Evolutionary conservation across 495 filamentous ascomycete genomes (phyloP).

Genomic region (Penicillium simplicissimum): DNA sequence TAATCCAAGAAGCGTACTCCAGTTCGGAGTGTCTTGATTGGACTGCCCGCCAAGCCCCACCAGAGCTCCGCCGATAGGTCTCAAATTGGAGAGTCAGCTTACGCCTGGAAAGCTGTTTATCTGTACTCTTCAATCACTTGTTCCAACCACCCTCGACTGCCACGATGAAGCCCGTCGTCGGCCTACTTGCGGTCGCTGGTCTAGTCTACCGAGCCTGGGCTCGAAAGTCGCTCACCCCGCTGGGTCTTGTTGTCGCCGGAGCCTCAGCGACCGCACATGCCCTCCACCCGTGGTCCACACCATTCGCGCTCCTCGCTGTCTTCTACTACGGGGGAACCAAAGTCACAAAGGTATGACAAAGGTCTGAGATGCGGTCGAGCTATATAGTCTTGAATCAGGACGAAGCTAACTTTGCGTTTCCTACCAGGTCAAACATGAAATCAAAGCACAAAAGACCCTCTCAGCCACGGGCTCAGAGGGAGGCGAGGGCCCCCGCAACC

Average conservation of each 20-base stretch:
- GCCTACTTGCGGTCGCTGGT: conserved; percentile 60
- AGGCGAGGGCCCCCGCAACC: conserved; percentile 78
- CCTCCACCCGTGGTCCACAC: conserved; percentile 86
- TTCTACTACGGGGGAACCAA: conserved; percentile 86
- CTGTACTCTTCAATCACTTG: background rate
- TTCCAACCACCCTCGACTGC: background rate
- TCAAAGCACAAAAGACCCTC: conserved; percentile 80
- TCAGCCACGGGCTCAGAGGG: conserved; percentile 68
- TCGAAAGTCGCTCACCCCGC: conserved; percentile 73
- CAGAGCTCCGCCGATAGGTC: conserved; percentile 17
- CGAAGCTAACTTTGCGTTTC: conserved; percentile 8
- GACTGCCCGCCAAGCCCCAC: conserved; percentile 13
- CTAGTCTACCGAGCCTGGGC: conserved; percentile 71
- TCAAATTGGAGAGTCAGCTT: background rate
- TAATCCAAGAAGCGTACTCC: no score
- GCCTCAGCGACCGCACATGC: conserved; percentile 79
- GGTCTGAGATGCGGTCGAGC: background rate
- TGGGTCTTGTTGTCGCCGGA: conserved; percentile 66
- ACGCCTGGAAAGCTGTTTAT: background rate
- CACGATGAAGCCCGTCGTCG: conserved; percentile 70
- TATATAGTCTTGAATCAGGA: background rate
- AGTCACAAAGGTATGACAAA: conserved; percentile 70
- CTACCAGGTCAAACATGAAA: conserved; percentile 73
- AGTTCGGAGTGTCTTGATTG: background rate
- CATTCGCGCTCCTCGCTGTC: conserved; percentile 74